phyloP scores from a whole-genome alignment of 106 monocot genomes.

The Dioscorea zingiberensis region DNA sequence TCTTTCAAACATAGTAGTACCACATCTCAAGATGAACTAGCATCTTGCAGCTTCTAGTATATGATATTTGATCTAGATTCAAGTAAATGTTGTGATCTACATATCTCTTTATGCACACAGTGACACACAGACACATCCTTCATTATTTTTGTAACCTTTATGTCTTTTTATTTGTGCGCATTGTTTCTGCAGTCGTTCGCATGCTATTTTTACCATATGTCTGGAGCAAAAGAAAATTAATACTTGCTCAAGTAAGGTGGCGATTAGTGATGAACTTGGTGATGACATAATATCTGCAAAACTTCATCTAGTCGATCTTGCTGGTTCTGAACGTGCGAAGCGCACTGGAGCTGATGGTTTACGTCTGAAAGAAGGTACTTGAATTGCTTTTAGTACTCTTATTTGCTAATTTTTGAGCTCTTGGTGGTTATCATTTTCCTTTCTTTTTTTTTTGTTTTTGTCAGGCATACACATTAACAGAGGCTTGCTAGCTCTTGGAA shows the following conservation, averaged over 20 bases:
- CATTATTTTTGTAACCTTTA: too few species aligned
- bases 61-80: too few species aligned
- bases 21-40: too few species aligned
- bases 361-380: constrained; percentile 86
- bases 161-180: neutral
- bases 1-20: too few species aligned
- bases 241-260: constrained; percentile 11
- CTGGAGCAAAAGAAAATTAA: constrained; percentile 71
- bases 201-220: constrained; percentile 96
- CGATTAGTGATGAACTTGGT: constrained; percentile 23
- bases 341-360: constrained; percentile 93
- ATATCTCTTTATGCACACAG: too few species aligned
- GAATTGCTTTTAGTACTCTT: neutral
- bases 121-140: too few species aligned
- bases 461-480: constrained; percentile 91
- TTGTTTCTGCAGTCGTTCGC: constrained; percentile 70
- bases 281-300: constrained; percentile 85
- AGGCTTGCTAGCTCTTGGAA: constrained; percentile 89
- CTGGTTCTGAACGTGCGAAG: constrained; percentile 99
- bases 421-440: neutral
- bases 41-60: too few species aligned
- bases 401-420: neutral
- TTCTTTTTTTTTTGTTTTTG: constrained; percentile 3
- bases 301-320: constrained; percentile 95
- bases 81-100: too few species aligned